Percentiles rank a stretch among this genome's conserved stretches.
Conservation (phyloP, 768 basidiomycete species). For the Pulveroboletus frians region DNA sequence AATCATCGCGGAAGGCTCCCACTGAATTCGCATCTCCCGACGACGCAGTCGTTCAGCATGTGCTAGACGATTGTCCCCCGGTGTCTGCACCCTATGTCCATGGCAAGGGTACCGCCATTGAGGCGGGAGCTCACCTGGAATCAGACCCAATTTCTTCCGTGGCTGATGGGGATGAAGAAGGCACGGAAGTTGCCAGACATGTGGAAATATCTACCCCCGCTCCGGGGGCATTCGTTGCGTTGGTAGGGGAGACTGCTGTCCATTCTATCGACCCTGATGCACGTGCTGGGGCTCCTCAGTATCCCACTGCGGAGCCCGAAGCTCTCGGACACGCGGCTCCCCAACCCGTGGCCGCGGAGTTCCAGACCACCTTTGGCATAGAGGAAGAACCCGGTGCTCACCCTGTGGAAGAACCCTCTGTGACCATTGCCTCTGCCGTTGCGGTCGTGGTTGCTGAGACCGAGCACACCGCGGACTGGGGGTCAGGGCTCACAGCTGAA, state of each 20-base stretch:
- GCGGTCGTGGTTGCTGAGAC: not conserved
- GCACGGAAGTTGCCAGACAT: constrained; percentile 4
- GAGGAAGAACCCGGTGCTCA: not conserved
- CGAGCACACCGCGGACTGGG: constrained; percentile 8
- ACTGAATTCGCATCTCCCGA: constrained; percentile 5
- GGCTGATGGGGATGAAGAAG: constrained; percentile 9
- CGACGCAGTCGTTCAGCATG: not conserved
- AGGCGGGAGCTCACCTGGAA: constrained; percentile 12
- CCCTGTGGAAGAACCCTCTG: not conserved
- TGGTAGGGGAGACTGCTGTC: constrained; percentile 17
- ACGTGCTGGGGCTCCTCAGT: not conserved
- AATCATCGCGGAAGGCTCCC: constrained; percentile 5
- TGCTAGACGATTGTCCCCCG: constrained; percentile 3
- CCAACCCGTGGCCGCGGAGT: constrained; percentile 5
- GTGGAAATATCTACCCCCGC: constrained; percentile 13
- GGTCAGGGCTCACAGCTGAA: not conserved
- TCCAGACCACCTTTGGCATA: not conserved
- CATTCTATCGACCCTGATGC: not conserved
- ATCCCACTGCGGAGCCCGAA: not conserved
- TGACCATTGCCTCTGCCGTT: not conserved
- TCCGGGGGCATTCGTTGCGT: constrained; percentile 7
- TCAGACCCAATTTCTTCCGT: not conserved
- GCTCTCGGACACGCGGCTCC: not conserved
- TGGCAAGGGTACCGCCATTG: constrained; percentile 5
- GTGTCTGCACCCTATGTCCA: not conserved